A percentile compares a stretch with the other conserved stretches of the same genome.
phyloP scores from a whole-genome alignment of 768 basidiomycete genomes.

The Multifurca ochricompacta region DNA sequence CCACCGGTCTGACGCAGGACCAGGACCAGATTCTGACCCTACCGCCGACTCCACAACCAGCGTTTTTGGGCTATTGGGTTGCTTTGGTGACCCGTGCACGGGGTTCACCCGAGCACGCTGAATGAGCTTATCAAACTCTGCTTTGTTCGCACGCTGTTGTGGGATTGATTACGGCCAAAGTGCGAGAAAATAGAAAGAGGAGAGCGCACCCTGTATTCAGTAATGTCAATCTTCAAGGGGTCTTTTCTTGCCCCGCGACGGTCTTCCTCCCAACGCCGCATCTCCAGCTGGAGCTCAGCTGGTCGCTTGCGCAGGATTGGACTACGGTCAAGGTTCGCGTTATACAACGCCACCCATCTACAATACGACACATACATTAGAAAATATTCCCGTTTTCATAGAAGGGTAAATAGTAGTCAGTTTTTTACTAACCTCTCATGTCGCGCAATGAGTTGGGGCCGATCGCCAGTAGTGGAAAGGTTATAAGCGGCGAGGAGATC shows the following conservation, averaged over 20 bases:
- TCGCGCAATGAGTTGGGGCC: constrained; percentile 21
- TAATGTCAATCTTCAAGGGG: constrained; percentile 6
- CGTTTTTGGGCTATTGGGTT: neutral
- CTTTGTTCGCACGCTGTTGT: constrained; percentile 17
- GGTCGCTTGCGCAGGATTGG: constrained; percentile 10
- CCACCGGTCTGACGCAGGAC: neutral
- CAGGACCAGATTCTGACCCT: neutral
- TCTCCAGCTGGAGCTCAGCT: constrained; percentile 17
- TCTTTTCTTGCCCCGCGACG: constrained; percentile 5
- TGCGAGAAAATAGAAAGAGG: neutral
- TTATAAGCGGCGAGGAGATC: constrained; percentile 21
- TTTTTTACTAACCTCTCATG: constrained; percentile 23
- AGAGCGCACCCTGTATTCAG: constrained; percentile 13
- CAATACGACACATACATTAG: neutral
- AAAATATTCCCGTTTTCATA: neutral
- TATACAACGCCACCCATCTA: constrained; percentile 25
- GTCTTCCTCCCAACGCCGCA: constrained; percentile 23
- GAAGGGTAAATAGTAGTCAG: neutral
- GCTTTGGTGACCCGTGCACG: neutral
- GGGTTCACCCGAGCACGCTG: constrained; percentile 5
- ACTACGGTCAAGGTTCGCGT: constrained; percentile 25
- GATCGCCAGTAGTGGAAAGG: constrained; percentile 22
- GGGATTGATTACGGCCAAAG: neutral
- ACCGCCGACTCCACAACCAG: neutral
- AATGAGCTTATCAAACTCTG: constrained; percentile 18